Base-by-base conservation (phyloP, 2,329 filamentous ascomycete genomes). In the Colletotrichum orbiculare region DNA sequence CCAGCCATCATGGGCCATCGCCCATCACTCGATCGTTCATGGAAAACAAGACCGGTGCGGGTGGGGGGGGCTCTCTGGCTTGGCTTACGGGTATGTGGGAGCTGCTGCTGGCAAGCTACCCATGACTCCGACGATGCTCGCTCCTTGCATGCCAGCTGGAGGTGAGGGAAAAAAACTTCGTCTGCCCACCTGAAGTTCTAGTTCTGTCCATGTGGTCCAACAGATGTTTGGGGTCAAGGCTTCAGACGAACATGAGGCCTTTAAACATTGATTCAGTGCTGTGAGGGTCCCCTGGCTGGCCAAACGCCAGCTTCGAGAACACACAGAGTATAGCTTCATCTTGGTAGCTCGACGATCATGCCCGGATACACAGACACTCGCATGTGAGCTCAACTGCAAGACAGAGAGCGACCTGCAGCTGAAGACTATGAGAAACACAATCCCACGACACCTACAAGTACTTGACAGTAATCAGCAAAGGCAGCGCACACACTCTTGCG, bases 91-190 rank as follows among this genome's bases (percentile, higher is more conserved):
- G 45, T 61, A 60, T 60, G 49, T 64, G 61, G 56, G 50, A 60
- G 56, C 34, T 12, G 6, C 9, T 46, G n/a, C 37, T 17, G 42
- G 17, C 34, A 52, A 25, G 11, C 17, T 13, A 64, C 39, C 61
- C 57, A 50, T 54, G 50, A 37, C 42, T 41, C 46, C 39, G 49
- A 45, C 61, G 56, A 48, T 52, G 17, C 47, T 60, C 46, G 17
- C 47, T 60, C 60, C 60, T 55, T 64, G 61, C 61, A 64, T 54
- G 50, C 57, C 56, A 64, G 55, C 25, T n/a, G 43, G 61, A 47
- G 42, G 39, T 60, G 61, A 61, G 56, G 56, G 56, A 17, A 50
- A 64, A 60, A 54, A 54, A 37, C 25, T 25, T 25, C 4, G 4
- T 5, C 3, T 25, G 4, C 25, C 4, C 25, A 25, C 25, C 25